Base-by-base conservation (phyloP, 2,329 filamentous ascomycete genomes). In the Trichoderma afroharzianum region DNA sequence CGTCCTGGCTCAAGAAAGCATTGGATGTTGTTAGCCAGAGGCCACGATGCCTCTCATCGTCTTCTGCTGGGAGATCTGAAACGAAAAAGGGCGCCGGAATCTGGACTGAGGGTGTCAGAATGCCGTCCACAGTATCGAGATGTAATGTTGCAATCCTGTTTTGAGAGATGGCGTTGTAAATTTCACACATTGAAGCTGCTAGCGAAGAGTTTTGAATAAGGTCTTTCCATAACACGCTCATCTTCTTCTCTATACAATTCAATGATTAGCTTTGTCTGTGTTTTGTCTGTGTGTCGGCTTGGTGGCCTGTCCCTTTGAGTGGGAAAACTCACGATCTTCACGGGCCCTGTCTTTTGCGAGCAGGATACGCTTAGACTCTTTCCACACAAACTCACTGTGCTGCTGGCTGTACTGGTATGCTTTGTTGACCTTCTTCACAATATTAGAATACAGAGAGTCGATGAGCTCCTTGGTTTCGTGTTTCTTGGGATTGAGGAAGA, bases 341-440 rank as follows among this genome's bases (percentile, higher is more conserved):
- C 91, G 90, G 2, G 91, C 93, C 77, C 93, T 93, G 74, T 97
- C 92, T 79, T 96, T 97, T 76, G 96, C 85, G 39, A 88, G 85
- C 33, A 96, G 84, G 62, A 98, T 95, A 72, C 88, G 89, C 80
- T 96, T 94, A 3, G 93, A 93, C 79, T 99, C 94, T 77, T 92
- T 92, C 90, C 93, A 96, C 5, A 99, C 92, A 79, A 98, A 98
- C 76, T 95, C 92, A 71, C 91, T 92, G 72, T 93, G 91, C 75
- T 95, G 92, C 82, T 99, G 95, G 79, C 95, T 95, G 81, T 95
- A 96, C 79, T 96, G 97, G 78, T 97, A 88, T 4, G 93, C 93
- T 83, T 95, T 97, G 78, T 94, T 95, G 76, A 97, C 91, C 81
- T 97, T 97, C 80, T 95, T 96, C 74, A 95, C 92, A 50, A 98